A percentile compares a stretch with the other conserved stretches of the same genome.
phyloP scores from a whole-genome alignment of 2,329 filamentous ascomycete species.

The Fusarium sp. region DNA sequence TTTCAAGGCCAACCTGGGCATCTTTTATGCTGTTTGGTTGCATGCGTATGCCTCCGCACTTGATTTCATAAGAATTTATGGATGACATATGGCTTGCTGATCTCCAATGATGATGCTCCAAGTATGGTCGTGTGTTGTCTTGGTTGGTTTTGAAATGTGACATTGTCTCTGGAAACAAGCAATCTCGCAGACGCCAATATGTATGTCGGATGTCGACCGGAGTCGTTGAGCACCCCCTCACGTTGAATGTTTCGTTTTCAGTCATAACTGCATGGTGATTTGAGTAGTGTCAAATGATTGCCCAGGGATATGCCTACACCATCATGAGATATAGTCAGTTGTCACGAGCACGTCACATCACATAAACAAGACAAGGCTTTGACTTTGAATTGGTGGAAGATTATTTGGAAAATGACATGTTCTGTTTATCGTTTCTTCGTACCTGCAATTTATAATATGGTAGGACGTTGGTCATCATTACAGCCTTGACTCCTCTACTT shows the following conservation, averaged over 20 bases:
- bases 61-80: neutral
- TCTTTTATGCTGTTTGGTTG: neutral
- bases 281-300: neutral
- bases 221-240: neutral
- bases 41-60: neutral
- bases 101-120: neutral
- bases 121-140: neutral
- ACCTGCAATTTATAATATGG: neutral
- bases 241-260: neutral
- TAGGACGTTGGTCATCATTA: slow-evolving; percentile 31
- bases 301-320: neutral
- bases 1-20: neutral
- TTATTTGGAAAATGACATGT: neutral
- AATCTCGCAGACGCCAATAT: neutral
- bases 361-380: neutral
- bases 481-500: slow-evolving; percentile 55
- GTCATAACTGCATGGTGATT: neutral
- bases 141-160: neutral
- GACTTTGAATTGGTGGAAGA: neutral
- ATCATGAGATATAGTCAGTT: slow-evolving; percentile 1
- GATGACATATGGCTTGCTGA: slow-evolving; percentile 8
- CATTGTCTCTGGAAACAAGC: neutral
- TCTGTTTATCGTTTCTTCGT: slow-evolving; percentile 14
- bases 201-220: too few relatives aligned
- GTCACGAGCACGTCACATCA: neutral